Conservation (phyloP, 768 basidiomycete species). For the Amanita molliuscula region DNA sequence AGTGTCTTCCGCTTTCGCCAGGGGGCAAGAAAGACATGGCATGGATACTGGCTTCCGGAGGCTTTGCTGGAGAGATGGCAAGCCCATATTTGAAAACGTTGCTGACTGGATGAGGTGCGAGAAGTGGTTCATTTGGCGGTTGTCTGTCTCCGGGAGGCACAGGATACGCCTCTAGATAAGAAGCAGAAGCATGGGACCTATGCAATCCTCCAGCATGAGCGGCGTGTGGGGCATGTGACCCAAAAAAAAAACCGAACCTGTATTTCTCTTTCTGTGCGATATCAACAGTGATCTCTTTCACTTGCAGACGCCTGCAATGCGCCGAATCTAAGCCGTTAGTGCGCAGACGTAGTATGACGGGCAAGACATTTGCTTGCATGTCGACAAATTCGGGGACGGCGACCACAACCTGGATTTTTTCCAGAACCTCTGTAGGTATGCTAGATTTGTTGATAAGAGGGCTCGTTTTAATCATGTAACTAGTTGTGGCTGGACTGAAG, state of each 20-base stretch:
- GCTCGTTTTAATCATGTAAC: conserved; percentile 35
- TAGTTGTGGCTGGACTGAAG: conserved; percentile 23
- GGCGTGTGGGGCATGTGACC: background rate
- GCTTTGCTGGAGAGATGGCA: conserved; percentile 8
- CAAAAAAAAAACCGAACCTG: conserved; percentile 36
- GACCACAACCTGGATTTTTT: conserved; percentile 54
- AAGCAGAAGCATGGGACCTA: conserved; percentile 32
- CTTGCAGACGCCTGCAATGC: conserved; percentile 43
- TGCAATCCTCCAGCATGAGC: conserved; percentile 2
- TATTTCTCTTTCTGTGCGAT: conserved; percentile 57
- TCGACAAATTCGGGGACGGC: conserved; percentile 48
- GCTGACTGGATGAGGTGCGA: conserved; percentile 43
- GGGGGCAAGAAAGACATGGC: conserved; percentile 42
- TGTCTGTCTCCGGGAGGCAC: conserved; percentile 47
- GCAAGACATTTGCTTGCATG: conserved; percentile 34
- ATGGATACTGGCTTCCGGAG: conserved; percentile 16
- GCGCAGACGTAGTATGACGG: conserved; percentile 51
- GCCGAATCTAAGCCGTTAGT: conserved; percentile 37
- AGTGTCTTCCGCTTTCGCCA: conserved; percentile 33
- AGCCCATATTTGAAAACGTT: conserved; percentile 40
- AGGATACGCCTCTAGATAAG: conserved; percentile 38
- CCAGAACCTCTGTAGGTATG: conserved; percentile 45
- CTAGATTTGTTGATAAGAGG: conserved; percentile 12
- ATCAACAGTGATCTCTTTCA: conserved; percentile 46
- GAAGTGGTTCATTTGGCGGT: conserved; percentile 54